These are phyloP conservation scores for Heliamphora pulchella DNA, from an alignment of 179 eudicot genomes.

Conservation along the genomic window DNA sequence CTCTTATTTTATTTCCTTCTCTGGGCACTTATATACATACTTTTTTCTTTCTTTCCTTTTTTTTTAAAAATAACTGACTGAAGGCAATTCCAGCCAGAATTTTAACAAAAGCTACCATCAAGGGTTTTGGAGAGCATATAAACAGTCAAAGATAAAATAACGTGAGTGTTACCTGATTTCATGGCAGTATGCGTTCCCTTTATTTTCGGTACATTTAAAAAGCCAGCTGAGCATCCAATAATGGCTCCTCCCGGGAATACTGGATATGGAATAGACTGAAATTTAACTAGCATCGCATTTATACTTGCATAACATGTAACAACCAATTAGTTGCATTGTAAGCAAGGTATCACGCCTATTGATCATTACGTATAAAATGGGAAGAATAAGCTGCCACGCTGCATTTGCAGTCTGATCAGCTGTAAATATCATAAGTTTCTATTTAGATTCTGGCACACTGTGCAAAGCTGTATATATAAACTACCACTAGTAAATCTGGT, in stretches of 20 bases:
- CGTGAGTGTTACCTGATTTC: constrained; percentile 72
- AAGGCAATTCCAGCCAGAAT: constrained; percentile 1
- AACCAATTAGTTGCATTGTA: constrained; percentile 5
- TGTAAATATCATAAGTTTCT: background rate
- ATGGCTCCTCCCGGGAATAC: constrained; percentile 99
- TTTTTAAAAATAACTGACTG: background rate
- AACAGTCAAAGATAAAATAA: constrained; percentile 4
- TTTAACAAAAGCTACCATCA: background rate
- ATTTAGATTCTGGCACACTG: background rate
- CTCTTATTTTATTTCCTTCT: background rate
- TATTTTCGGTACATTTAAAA: constrained; percentile 90
- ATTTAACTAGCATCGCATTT: constrained; percentile 51
- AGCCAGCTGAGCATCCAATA: constrained; percentile 98
- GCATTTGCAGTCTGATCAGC: background rate
- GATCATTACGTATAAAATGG: background rate
- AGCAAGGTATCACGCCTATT: constrained; percentile 8
- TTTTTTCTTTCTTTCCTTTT: too few species aligned
- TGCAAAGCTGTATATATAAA: background rate
- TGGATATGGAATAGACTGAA: constrained; percentile 99
- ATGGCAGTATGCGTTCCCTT: constrained; percentile 98
- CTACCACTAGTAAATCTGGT: background rate
- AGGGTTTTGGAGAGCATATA: background rate
- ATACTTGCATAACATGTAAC: constrained; percentile 19
- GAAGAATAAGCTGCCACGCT: background rate
- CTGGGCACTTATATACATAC: background rate